Evolutionary conservation across 2,329 filamentous ascomycete species (phyloP).

Genomic region (Metarhizium anisopliae): DNA sequence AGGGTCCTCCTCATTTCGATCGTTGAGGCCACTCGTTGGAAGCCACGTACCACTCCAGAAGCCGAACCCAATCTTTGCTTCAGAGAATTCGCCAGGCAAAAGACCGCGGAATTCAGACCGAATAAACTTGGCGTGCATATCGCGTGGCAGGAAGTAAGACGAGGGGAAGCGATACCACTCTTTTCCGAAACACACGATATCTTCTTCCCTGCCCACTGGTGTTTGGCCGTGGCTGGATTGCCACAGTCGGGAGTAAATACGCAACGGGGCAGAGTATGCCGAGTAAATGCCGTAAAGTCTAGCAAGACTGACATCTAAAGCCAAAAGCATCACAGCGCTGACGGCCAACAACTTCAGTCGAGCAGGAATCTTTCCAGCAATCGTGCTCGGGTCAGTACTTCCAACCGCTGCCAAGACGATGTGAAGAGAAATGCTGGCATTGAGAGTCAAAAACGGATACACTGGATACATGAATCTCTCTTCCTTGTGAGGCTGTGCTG

Average conservation of each 20-base stretch:
- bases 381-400: constrained; percentile 53
- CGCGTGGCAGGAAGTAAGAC: constrained; percentile 80
- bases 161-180: constrained; percentile 98
- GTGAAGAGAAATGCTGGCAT: constrained; percentile 77
- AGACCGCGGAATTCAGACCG: constrained; percentile 84
- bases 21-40: constrained; percentile 79
- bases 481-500: constrained; percentile 89
- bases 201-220: constrained; percentile 48
- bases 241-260: constrained; percentile 60
- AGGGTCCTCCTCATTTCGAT: constrained; percentile 76
- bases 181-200: constrained; percentile 81
- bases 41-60: constrained; percentile 79
- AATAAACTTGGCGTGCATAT: constrained; percentile 79
- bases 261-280: constrained; percentile 74
- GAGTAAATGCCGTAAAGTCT: constrained; percentile 70
- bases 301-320: constrained; percentile 57
- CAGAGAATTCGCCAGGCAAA: constrained; percentile 81
- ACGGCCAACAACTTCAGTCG: constrained; percentile 63
- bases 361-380: constrained; percentile 64
- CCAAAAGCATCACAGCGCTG: constrained; percentile 49
- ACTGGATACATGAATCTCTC: constrained; percentile 98
- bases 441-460: constrained; percentile 84
- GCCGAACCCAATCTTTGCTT: constrained; percentile 59
- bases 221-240: constrained; percentile 32
- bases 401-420: constrained; percentile 70